Evolutionary conservation across 495 filamentous ascomycete species (phyloP).

Genomic region (Hypomontagnella submonticulosa): DNA sequence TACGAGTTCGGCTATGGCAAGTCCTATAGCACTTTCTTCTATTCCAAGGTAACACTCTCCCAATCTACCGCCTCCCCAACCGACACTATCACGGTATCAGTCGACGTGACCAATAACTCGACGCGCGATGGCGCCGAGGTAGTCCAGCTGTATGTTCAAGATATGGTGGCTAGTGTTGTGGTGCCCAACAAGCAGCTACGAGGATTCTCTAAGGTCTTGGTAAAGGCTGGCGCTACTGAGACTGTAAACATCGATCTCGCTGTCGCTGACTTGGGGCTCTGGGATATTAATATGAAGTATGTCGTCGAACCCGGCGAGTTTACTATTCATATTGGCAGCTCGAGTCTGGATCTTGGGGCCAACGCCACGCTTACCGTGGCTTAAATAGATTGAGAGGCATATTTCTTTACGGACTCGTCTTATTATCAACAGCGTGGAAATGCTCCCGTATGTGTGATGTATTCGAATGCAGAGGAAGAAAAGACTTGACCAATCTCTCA

Average conservation of each 20-base stretch:
- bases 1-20: constrained; percentile 78
- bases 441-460: too few species aligned
- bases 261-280: constrained; percentile 65
- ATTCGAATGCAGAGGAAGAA: too few species aligned
- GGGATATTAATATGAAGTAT: constrained; percentile 72
- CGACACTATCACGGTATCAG: constrained; percentile 63
- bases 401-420: too few species aligned
- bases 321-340: constrained; percentile 65
- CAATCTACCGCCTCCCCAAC: constrained; percentile 56
- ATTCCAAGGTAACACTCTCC: constrained; percentile 60
- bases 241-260: constrained; percentile 64
- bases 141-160: constrained; percentile 73
- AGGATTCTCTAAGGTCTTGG: constrained; percentile 74
- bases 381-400: neutral
- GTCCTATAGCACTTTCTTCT: constrained; percentile 71
- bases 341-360: constrained; percentile 64
- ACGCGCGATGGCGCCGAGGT: constrained; percentile 70
- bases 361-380: constrained; percentile 66
- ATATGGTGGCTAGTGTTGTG: constrained; percentile 69
- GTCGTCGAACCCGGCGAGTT: constrained; percentile 77
- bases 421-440: too few species aligned
- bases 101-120: constrained; percentile 68
- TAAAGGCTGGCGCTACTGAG: constrained; percentile 68
- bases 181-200: constrained; percentile 73
- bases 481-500: too few species aligned